A percentile compares a stretch with the other conserved stretches of the same genome.
Evolutionary conservation across 805 yeast species (phyloP).

Genomic region (Yamadazyma takamatsuzukensis): DNA sequence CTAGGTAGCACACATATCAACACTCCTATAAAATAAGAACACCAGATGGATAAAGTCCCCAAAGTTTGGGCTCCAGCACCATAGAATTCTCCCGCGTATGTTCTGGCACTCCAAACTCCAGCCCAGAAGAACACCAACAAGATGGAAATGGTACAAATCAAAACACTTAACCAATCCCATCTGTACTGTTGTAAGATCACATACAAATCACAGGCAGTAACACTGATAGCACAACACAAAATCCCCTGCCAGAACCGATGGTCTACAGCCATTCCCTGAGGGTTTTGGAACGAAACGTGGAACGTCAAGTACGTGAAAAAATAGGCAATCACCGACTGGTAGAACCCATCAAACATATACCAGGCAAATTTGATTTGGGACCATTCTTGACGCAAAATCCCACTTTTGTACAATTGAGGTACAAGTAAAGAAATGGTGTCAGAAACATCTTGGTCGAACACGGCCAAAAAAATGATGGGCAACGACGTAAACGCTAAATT

Average conservation of each 20-base stretch:
- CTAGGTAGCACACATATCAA: conserved; percentile 59
- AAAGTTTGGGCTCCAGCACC: conserved; percentile 60
- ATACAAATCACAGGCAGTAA: conserved; percentile 61
- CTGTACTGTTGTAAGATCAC: conserved; percentile 65
- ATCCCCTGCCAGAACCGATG: conserved; percentile 74
- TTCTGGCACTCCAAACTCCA: conserved; percentile 66
- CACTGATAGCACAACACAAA: conserved; percentile 56
- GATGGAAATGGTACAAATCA: conserved; percentile 52
- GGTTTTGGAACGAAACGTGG: conserved; percentile 35
- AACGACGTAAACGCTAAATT: conserved; percentile 78
- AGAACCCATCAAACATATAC: conserved; percentile 67
- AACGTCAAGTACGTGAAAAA: conserved; percentile 64
- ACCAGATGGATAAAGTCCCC: conserved; percentile 66
- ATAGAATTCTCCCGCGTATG: conserved; percentile 56
- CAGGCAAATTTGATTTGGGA: conserved; percentile 54
- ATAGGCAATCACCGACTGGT: conserved; percentile 67
- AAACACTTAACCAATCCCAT: conserved; percentile 71
- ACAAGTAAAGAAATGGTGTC: conserved; percentile 61
- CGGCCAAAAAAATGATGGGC: conserved; percentile 71
- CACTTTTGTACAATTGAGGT: conserved; percentile 68
- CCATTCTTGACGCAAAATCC: conserved; percentile 64
- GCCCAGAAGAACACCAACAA: conserved; percentile 69
- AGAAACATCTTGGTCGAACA: conserved; percentile 72
- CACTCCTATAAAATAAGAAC: conserved; percentile 52
- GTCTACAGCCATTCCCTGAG: conserved; percentile 57